A percentile compares a stretch with the other conserved stretches of the same genome.
phyloP scores from a whole-genome alignment of 2,329 filamentous ascomycete species.

The Fusarium veterinarium region DNA sequence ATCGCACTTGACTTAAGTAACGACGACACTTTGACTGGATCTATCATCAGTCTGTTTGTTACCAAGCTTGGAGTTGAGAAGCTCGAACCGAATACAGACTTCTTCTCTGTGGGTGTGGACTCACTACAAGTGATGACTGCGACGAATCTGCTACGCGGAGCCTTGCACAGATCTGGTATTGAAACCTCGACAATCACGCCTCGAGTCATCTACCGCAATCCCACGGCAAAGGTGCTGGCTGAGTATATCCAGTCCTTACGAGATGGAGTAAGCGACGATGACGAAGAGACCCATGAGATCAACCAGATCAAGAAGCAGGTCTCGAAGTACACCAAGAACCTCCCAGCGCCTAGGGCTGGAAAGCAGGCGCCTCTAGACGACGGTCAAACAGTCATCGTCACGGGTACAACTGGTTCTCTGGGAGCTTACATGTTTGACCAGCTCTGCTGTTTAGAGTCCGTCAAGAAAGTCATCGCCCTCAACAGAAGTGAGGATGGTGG shows the following conservation, averaged over 20 bases:
- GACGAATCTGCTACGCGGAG: accelerated
- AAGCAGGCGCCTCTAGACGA: accelerated
- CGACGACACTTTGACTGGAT: accelerated
- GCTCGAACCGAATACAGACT: background rate
- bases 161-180: accelerated
- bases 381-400: background rate
- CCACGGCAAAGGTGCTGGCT: background rate
- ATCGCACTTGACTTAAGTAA: background rate
- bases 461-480: background rate
- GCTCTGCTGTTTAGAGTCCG: background rate
- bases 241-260: background rate
- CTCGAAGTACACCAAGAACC: background rate
- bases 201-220: background rate
- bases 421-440: slow-evolving; percentile 10
- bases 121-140: background rate
- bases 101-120: background rate
- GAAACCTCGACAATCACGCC: accelerated
- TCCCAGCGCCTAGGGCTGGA: accelerated
- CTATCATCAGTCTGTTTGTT: background rate
- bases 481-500: background rate
- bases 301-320: background rate
- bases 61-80: background rate
- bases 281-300: background rate
- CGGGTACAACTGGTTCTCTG: background rate
- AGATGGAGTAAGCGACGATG: accelerated